Evolutionary conservation across 2,329 filamentous ascomycete species (phyloP), one percentile per base, ranked within the genome.

Genomic region (Colletotrichum somersetense): DNA sequence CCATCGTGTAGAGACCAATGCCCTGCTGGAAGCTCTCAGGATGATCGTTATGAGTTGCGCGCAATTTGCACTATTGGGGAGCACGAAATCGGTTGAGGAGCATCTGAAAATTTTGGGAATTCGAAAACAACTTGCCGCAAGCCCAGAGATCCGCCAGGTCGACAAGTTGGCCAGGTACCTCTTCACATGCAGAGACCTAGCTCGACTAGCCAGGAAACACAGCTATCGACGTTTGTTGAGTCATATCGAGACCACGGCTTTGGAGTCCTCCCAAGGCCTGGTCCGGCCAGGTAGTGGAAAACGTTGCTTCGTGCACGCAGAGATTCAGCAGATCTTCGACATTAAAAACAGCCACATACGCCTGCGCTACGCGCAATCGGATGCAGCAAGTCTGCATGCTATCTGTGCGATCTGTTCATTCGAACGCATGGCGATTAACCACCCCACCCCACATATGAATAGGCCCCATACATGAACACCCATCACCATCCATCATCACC

Each of bases 351-450:
- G n/a, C 52, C 52, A 35, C 38, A 57, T 52, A 42, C 26, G 20
- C 52, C 38, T 18, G 38, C 62, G 50, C 50, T 18, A 23, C 52
- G 52, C 57, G 62, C 62, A 55, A 56, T 65, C 26, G 52, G 62
- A 46, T 65, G 52, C 52, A 65, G 62, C 38, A 65, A 65, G 53
- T 65, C 62, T 26, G 62, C 62, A 30, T 65, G 62, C 52, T 65
- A 65, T 56, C 40, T 65, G 38, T 65, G 40, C 38, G 52, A 57
- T 23, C 62, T 65, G 35, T 65, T 65, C 23, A 66, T 66, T 18
- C 63, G 42, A 23, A 66, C 14, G 35, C 53, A 66, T 56, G 38
- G 53, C 63, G 5, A n/a, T 46, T 46, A 46, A n/a, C n/a, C n/a
- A n/a, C n/a, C n/a, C n/a, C n/a, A n/a, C n/a, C n/a, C n/a, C n/a